These are phyloP conservation scores for Mycena belliarum DNA, from an alignment of 768 basidiomycete genomes.

Conservation along the genomic window DNA sequence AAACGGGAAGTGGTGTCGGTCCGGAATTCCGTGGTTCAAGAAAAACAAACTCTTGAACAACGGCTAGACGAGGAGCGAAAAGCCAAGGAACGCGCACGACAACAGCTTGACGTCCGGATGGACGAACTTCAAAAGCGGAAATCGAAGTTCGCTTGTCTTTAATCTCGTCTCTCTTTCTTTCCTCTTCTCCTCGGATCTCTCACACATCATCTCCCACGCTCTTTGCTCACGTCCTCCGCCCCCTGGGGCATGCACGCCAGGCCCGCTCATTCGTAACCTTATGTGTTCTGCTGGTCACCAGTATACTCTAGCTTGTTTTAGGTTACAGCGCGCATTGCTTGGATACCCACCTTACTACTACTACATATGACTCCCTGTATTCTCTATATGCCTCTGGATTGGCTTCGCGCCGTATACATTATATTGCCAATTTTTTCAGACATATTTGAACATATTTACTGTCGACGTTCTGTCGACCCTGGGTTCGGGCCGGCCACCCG, in stretches of 20 bases:
- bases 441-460: no score
- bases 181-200: constrained; percentile 12
- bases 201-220: constrained; percentile 21
- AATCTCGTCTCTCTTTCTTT: constrained; percentile 28
- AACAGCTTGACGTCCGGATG: constrained; percentile 86
- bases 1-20: constrained; percentile 79
- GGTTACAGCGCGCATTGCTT: constrained; percentile 27
- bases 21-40: constrained; percentile 80
- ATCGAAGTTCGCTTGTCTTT: constrained; percentile 91
- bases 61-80: constrained; percentile 84
- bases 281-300: constrained; percentile 17
- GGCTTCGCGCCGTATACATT: constrained; percentile 13
- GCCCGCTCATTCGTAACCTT: constrained; percentile 35
- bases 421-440: not conserved
- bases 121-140: constrained; percentile 83
- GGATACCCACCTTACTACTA: constrained; percentile 37
- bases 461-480: no score
- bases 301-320: constrained; percentile 31
- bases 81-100: constrained; percentile 86
- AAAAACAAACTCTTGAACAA: constrained; percentile 84
- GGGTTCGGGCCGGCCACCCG: no score
- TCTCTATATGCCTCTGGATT: constrained; percentile 26
- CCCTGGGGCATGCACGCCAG: constrained; percentile 33
- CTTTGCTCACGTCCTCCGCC: constrained; percentile 30
- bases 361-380: constrained; percentile 38